phyloP scores from a whole-genome alignment of 257 asterid species.

The Salvia miltiorrhiza region DNA sequence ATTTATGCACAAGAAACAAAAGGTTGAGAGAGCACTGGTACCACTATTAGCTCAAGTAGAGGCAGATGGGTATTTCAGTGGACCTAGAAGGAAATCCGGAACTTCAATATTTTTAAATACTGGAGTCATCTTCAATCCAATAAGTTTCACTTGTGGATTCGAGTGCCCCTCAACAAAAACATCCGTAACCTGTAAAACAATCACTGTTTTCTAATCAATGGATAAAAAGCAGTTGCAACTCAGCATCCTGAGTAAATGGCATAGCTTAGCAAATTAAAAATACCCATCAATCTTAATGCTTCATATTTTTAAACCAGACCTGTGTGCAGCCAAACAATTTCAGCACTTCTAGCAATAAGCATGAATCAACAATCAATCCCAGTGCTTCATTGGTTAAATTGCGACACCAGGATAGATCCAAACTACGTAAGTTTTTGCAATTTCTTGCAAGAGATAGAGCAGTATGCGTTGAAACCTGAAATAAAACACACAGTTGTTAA shows the following conservation, averaged over 20 bases:
- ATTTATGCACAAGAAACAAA: background rate
- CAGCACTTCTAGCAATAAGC: slow-evolving; percentile 59
- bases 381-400: slow-evolving; percentile 72
- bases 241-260: background rate
- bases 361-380: slow-evolving; percentile 83
- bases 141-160: slow-evolving; percentile 54
- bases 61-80: slow-evolving; percentile 45
- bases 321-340: slow-evolving; percentile 89
- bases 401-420: slow-evolving; percentile 94
- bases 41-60: slow-evolving; percentile 11
- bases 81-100: slow-evolving; percentile 52
- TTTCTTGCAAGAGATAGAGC: slow-evolving; percentile 72
- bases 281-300: background rate
- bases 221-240: background rate
- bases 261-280: background rate
- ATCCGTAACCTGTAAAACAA: slow-evolving; percentile 56
- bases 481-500: slow-evolving; percentile 17
- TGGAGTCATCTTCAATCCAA: slow-evolving; percentile 67
- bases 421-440: slow-evolving; percentile 48
- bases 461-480: slow-evolving; percentile 73
- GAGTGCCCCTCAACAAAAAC: slow-evolving; percentile 80
- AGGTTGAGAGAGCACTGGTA: background rate
- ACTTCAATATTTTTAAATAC: slow-evolving; percentile 44
- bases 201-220: background rate
- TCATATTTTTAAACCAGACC: slow-evolving; percentile 35